Evolutionary conservation across 495 filamentous ascomycete species (phyloP).

Genomic region (Penicillium atrosanguineum): DNA sequence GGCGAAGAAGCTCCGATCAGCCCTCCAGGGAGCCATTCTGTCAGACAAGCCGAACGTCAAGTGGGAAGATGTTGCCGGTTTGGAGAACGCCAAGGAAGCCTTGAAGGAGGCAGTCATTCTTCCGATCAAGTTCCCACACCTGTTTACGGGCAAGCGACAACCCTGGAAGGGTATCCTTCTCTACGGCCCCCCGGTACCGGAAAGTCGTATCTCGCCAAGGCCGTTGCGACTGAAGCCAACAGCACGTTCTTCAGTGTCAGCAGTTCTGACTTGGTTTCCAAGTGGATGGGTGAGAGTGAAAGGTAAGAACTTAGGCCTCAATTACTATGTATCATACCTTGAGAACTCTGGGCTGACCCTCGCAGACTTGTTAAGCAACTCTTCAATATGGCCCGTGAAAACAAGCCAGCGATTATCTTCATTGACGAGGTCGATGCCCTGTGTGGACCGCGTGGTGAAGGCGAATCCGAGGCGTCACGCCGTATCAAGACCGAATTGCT

Average conservation of each 20-base stretch:
- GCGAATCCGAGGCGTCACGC: conserved; percentile 93
- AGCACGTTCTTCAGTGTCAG: conserved; percentile 99
- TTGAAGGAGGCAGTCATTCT: conserved; percentile 96
- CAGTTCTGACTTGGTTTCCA: conserved; percentile 92
- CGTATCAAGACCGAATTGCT: conserved; percentile 98
- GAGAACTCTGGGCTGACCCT: conserved; percentile 15
- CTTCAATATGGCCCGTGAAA: conserved; percentile 97
- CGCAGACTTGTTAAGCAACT: conserved; percentile 90
- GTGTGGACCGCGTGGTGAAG: conserved; percentile 93
- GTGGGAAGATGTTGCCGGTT: conserved; percentile 98
- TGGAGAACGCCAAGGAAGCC: conserved; percentile 93
- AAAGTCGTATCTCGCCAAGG: conserved; percentile 95
- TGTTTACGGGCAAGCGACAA: conserved; percentile 95
- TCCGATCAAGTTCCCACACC: conserved; percentile 96
- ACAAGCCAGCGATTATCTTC: conserved; percentile 98
- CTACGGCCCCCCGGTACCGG: conserved; percentile 97
- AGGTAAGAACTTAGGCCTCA: conserved; percentile 52
- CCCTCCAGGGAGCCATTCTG: conserved; percentile 87
- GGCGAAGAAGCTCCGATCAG: conserved; percentile 87
- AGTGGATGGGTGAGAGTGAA: conserved; percentile 99
- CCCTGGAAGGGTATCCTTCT: conserved; percentile 98
- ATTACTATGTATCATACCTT: neutral
- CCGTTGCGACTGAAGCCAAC: conserved; percentile 96
- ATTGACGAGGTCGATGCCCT: conserved; percentile 99
- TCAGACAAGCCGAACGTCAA: conserved; percentile 91